Percentiles rank a stretch among this genome's conserved stretches.
phyloP scores from a whole-genome alignment of 148 eudicot genomes.

The Talinum fruticosum region DNA sequence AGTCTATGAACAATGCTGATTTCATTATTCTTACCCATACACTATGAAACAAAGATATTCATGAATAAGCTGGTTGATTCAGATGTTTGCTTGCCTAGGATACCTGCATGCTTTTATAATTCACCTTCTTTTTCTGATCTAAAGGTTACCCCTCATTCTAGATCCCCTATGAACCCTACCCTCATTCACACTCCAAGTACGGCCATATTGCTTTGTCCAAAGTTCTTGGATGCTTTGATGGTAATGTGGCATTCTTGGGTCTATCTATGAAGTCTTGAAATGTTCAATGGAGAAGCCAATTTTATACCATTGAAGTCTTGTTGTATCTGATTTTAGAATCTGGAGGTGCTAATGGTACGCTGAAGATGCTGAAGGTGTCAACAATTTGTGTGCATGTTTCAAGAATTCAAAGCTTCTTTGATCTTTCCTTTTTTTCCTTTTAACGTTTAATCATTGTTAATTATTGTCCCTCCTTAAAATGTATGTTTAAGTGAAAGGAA shows the following conservation, averaged over 20 bases:
- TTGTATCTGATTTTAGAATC: too few species aligned
- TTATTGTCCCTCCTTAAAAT: not conserved
- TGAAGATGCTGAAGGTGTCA: not conserved
- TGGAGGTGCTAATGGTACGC: not conserved
- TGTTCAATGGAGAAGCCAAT: not conserved
- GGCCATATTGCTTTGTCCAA: not conserved
- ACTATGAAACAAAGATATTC: not conserved
- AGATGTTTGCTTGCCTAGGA: not conserved
- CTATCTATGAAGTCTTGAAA: not conserved
- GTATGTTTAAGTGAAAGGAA: not conserved
- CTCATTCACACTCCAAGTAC: not conserved
- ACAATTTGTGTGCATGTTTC: not conserved
- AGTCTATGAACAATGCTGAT: constrained; percentile 16
- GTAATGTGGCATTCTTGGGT: not conserved
- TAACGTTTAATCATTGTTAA: not conserved
- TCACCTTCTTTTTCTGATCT: not conserved
- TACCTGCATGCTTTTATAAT: not conserved
- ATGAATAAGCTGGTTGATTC: constrained; percentile 4
- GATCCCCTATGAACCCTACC: not conserved
- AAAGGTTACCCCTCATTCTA: not conserved
- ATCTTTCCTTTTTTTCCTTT: not conserved
- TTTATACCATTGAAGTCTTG: not conserved
- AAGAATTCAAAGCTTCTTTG: not conserved
- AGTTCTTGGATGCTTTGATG: not conserved
- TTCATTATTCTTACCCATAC: not conserved